Conservation (phyloP, 345 rosid genomes). For the Durio zibethinus region DNA sequence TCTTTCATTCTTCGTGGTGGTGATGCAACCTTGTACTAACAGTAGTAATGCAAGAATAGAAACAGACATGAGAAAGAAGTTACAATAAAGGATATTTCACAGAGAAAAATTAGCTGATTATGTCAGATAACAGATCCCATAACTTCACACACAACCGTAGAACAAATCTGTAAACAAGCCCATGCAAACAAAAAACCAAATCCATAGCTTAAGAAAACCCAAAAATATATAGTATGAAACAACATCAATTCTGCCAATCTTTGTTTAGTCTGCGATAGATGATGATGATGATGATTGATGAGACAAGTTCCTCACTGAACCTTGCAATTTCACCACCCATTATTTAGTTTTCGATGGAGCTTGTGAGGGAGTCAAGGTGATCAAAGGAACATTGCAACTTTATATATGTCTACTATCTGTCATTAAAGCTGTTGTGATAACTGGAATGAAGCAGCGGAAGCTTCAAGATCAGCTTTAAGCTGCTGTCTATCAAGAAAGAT, state of each 20-base stretch:
- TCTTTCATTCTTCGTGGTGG: not conserved
- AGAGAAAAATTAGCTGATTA: constrained; percentile 6
- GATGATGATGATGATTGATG: constrained; percentile 7
- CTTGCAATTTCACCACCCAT: not conserved
- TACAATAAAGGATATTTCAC: not conserved
- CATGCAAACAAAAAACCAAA: constrained; percentile 21
- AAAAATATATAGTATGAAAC: not conserved
- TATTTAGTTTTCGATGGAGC: not conserved
- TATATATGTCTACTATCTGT: not conserved
- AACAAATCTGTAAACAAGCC: constrained; percentile 25
- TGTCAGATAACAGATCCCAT: constrained; percentile 21
- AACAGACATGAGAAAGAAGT: not conserved
- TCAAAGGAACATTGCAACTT: not conserved
- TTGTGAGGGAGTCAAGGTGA: not conserved
- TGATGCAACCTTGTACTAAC: not conserved
- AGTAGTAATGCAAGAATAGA: not conserved
- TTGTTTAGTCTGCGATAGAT: not conserved
- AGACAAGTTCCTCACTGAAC: not conserved
- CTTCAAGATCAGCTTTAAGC: constrained; percentile 12
- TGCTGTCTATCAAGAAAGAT: not conserved
- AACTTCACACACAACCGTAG: constrained; percentile 15
- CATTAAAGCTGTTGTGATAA: not conserved
- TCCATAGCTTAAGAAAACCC: not conserved
- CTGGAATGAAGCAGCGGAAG: constrained; percentile 7
- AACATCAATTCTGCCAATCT: constrained; percentile 13